Evolutionary conservation across 176 grass and related monocot species (phyloP).

Genomic region (Musa acuminata): DNA sequence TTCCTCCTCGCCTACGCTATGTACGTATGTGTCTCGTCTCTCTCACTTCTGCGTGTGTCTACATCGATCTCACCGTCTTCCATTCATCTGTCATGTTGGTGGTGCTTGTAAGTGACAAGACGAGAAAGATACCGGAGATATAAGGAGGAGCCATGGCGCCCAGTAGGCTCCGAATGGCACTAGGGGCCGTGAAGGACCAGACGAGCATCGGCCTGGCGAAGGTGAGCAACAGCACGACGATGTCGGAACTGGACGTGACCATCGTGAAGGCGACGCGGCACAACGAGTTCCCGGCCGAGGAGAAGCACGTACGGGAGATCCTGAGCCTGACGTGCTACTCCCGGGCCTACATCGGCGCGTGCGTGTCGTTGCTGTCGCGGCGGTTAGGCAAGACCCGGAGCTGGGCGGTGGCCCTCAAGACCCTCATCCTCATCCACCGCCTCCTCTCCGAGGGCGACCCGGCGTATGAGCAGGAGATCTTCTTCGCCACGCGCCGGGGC

Average conservation of each 20-base stretch:
- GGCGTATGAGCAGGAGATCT: constrained; percentile 59
- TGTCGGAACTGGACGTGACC: constrained; percentile 66
- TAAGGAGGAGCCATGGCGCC: constrained; percentile 37
- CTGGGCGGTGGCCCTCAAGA: constrained; percentile 87
- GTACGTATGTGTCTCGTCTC: no score
- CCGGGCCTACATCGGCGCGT: constrained; percentile 33
- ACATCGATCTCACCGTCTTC: no score
- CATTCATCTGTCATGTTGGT: no score
- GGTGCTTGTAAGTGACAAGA: no score
- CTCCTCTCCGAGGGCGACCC: constrained; percentile 60
- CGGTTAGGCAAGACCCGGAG: constrained; percentile 50
- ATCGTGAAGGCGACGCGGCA: constrained; percentile 80
- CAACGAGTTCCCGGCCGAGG: constrained; percentile 73
- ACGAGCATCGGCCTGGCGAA: constrained; percentile 83
- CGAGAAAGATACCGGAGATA: background rate
- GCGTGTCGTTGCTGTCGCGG: constrained; percentile 47
- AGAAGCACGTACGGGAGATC: constrained; percentile 71
- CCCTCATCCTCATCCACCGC: constrained; percentile 67
- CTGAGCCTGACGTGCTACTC: constrained; percentile 52
- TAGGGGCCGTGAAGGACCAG: constrained; percentile 84
- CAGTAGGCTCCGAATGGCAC: constrained; percentile 63
- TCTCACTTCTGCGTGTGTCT: no score
- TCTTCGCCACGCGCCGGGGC: constrained; percentile 41
- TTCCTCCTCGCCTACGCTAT: no score
- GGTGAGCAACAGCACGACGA: constrained; percentile 33